phyloP scores from a whole-genome alignment of 1,284 basidiomycete genomes.

The Sutorius eximius region DNA sequence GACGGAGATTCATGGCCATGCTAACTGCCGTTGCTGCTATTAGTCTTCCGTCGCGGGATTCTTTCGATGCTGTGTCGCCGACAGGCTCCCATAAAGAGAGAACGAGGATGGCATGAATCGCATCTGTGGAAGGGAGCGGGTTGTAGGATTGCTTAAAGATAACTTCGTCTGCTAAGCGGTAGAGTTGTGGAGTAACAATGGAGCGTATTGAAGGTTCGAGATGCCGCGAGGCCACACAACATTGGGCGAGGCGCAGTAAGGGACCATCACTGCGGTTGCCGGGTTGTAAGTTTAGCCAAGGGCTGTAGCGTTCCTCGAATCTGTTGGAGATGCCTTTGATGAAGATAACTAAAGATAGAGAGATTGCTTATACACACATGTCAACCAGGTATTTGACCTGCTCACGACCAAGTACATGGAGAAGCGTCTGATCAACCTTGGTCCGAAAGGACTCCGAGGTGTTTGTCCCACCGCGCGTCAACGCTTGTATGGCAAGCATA shows the following conservation, averaged over 20 bases:
- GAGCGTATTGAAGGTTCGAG: conserved; percentile 37
- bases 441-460: conserved; percentile 26
- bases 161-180: conserved; percentile 41
- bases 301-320: conserved; percentile 44
- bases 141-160: conserved; percentile 43
- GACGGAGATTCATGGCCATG: conserved; percentile 46
- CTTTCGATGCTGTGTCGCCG: conserved; percentile 28
- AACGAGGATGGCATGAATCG: conserved; percentile 44
- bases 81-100: conserved; percentile 47
- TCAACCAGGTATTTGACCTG: conserved; percentile 40
- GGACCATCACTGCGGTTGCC: conserved; percentile 28
- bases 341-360: not conserved
- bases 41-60: conserved; percentile 41
- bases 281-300: conserved; percentile 43
- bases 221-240: conserved; percentile 42
- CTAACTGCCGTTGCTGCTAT: conserved; percentile 45
- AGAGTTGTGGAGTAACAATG: conserved; percentile 41
- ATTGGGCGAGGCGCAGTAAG: conserved; percentile 41
- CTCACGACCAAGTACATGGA: conserved; percentile 37
- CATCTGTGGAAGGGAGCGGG: conserved; percentile 40
- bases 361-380: conserved; percentile 33
- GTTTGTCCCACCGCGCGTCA: conserved; percentile 28
- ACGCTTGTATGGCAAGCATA: conserved; percentile 42
- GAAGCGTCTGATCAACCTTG: conserved; percentile 34
- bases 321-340: conserved; percentile 22